Evolutionary conservation across 257 asterid genomes (phyloP).

Genomic region (Nicotiana noctiflora): DNA sequence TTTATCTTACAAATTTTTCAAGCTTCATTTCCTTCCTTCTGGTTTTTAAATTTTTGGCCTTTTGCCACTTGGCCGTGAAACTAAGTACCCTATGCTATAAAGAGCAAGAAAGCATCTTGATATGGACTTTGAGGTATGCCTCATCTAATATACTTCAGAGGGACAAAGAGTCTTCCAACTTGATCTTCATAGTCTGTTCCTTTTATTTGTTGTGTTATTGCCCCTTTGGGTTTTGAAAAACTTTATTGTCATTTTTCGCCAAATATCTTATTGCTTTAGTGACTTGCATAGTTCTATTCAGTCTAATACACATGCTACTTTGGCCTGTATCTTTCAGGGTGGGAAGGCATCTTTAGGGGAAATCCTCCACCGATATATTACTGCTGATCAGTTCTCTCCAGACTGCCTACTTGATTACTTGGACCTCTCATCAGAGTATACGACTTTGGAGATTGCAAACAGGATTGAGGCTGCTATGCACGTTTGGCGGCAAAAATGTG

Average conservation of each 20-base stretch:
- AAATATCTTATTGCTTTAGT: background rate
- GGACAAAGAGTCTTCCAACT: background rate
- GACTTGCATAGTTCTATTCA: background rate
- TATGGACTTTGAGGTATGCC: background rate
- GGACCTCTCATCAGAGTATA: conserved; percentile 74
- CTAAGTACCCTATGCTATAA: background rate
- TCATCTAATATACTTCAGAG: background rate
- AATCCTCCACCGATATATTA: conserved; percentile 51
- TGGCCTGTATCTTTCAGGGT: conserved; percentile 39
- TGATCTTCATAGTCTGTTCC: background rate
- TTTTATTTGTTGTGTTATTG: background rate
- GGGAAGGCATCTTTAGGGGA: conserved; percentile 86
- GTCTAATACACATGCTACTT: background rate
- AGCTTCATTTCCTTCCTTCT: too few relatives aligned
- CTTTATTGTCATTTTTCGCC: background rate
- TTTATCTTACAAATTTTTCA: background rate
- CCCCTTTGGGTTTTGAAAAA: background rate
- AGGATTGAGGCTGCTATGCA: conserved; percentile 70
- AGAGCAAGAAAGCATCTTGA: background rate
- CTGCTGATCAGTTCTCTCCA: conserved; percentile 70
- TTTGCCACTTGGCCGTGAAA: background rate
- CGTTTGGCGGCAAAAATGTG: conserved; percentile 61
- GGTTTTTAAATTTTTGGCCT: background rate
- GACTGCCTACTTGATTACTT: conserved; percentile 64
- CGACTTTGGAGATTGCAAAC: conserved; percentile 65